Conservation (phyloP, 257 asterid genomes). For the Craterostigma plantagineum region DNA sequence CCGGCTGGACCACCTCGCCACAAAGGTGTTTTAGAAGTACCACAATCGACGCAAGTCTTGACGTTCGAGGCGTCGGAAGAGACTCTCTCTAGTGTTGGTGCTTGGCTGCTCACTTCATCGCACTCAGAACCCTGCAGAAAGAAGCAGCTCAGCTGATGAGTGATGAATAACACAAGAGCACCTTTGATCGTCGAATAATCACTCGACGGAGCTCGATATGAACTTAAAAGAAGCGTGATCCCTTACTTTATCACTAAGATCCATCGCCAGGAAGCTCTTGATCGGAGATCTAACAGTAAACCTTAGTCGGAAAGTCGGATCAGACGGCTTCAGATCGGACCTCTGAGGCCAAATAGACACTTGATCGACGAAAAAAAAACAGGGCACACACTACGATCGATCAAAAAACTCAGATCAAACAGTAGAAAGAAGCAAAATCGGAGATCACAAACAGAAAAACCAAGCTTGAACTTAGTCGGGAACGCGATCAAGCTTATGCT, state of each 20-base stretch:
- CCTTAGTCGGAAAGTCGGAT: slow-evolving; percentile 4
- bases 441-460: too few species aligned
- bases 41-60: slow-evolving; percentile 81
- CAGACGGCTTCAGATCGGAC: not conserved
- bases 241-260: slow-evolving; percentile 77
- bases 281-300: slow-evolving; percentile 10
- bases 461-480: too few species aligned
- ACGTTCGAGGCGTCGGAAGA: slow-evolving; percentile 37
- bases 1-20: slow-evolving; percentile 99
- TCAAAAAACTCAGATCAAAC: too few species aligned
- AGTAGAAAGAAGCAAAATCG: too few species aligned
- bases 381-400: too few species aligned
- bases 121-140: slow-evolving; percentile 36
- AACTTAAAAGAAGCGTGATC: slow-evolving; percentile 13
- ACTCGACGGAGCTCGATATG: not conserved
- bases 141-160: not conserved
- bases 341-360: too few species aligned
- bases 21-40: slow-evolving; percentile 82
- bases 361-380: too few species aligned
- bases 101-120: slow-evolving; percentile 43
- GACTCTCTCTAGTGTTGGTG: slow-evolving; percentile 33
- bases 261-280: slow-evolving; percentile 22
- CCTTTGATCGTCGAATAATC: not conserved
- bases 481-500: too few species aligned
- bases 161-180: not conserved